Base-by-base conservation (phyloP, 441 rosid species). In the California macrophylla region DNA sequence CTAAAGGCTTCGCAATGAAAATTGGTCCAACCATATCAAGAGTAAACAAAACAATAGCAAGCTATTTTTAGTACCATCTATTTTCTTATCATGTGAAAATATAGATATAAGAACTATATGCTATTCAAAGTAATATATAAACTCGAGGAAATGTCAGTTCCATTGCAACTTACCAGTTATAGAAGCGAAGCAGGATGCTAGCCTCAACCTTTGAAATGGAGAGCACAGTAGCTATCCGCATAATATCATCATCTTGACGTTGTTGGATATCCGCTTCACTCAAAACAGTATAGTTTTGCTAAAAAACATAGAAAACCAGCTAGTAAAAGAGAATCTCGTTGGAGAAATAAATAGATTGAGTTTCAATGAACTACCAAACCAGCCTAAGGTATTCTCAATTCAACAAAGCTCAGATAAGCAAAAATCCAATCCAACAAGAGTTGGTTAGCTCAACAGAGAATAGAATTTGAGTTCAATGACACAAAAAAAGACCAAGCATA, bases 181-280 rank as follows among this genome's bases (percentile, higher is more conserved):
- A 89, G 72, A 80, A 78, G 61, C 91, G 89, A 45, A 89, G 87
- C 28, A 89, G 69, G 72, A 82, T 68, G 12, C 80, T 77, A 70
- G 91, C 85, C 18, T 81, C 71, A 25, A 66, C 73, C 66, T 63
- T 70, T 21, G 81, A 72, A 77, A 89, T 86, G 12, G 90, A 86
- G 18, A 86, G 81, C 67, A 89, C 94, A 7, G 84, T 56, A n/a
- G 89, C 80, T 76, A 86, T 71, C 80, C 80, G 83, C 30, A 74
- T 69, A 71, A 89, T 83, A 50, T 86, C 94, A 74, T 89, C 89
- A 62, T 85, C 86, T 73, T 89, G 91, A 34, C 76, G 86, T 69
- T 84, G 77, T 69, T 72, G 75, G n/a, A 89, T 85, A 83, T 86
- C 91, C 32, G 72, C 82, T 69, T 89, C 89, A 71, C 81, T 84